phyloP scores from a whole-genome alignment of 2,329 filamentous ascomycete species.

The Microdochium trichocladiopsis region DNA sequence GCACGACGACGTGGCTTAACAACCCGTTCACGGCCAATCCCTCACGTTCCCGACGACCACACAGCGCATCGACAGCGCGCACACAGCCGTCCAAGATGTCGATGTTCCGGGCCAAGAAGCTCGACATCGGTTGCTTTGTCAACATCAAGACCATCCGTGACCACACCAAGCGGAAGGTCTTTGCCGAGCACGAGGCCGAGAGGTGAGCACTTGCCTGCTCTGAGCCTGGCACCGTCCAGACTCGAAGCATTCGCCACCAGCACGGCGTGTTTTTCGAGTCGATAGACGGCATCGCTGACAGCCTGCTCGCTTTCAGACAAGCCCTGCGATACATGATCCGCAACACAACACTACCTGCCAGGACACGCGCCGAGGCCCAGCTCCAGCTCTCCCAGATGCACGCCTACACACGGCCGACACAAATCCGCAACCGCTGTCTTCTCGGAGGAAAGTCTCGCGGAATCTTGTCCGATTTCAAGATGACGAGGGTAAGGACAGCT shows the following conservation, averaged over 20 bases:
- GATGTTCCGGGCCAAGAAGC: conserved; percentile 83
- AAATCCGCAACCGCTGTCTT: conserved; percentile 91
- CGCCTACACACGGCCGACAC: conserved; percentile 85
- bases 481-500: conserved; percentile 71
- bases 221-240: conserved; percentile 1
- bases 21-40: not conserved
- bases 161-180: conserved; percentile 93
- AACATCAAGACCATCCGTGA: conserved; percentile 86
- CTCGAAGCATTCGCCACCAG: no score
- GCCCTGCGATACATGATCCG: conserved; percentile 87
- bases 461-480: conserved; percentile 88
- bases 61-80: conserved; percentile 3
- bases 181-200: conserved; percentile 78
- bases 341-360: conserved; percentile 77
- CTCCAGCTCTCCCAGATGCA: conserved; percentile 93
- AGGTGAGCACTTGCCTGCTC: conserved; percentile 47
- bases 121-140: conserved; percentile 82
- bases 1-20: not conserved
- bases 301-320: conserved; percentile 52
- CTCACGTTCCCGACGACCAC: not conserved
- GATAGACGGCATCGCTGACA: not conserved
- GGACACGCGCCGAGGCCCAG: conserved; percentile 85
- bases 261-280: no score
- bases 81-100: conserved; percentile 56
- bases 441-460: conserved; percentile 84